phyloP scores from a whole-genome alignment of 139 green algal genomes.

The Axilococcus clingmanii region DNA sequence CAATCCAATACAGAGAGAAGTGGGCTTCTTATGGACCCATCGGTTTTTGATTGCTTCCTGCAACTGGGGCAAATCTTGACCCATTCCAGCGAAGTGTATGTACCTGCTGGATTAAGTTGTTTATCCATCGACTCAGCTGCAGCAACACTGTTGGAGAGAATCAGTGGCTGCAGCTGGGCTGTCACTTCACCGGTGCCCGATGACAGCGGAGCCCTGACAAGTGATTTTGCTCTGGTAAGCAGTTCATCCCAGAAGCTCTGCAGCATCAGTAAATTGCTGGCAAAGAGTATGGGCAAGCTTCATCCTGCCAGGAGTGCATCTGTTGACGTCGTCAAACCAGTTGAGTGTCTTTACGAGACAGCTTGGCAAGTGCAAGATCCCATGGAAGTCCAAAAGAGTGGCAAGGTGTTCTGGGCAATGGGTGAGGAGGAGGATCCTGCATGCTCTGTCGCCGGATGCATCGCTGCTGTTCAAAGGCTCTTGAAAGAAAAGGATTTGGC shows the following conservation, averaged over 20 bases:
- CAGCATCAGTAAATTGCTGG: conserved; percentile 16
- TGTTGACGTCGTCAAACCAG: background rate
- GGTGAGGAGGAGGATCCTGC: no score
- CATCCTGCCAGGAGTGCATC: background rate
- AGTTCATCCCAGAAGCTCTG: conserved; percentile 6
- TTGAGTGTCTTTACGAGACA: background rate
- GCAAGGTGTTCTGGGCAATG: no score
- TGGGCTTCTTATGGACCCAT: conserved; percentile 29
- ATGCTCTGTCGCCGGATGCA: no score
- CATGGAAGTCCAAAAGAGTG: background rate
- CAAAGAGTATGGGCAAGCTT: conserved; percentile 27
- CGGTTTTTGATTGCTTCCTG: conserved; percentile 37
- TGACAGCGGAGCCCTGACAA: conserved; percentile 11
- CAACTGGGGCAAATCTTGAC: conserved; percentile 35
- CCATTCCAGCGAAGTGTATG: conserved; percentile 25
- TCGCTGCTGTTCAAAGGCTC: no score
- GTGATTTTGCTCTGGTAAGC: conserved; percentile 33
- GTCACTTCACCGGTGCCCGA: background rate
- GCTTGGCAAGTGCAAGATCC: background rate
- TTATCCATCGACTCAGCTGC: conserved; percentile 7
- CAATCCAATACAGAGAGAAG: conserved; percentile 6
- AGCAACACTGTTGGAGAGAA: background rate
- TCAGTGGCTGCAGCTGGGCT: conserved; percentile 1
- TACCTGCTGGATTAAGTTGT: conserved; percentile 35
- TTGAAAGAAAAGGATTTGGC: no score